Base-by-base conservation (phyloP, 2,329 filamentous ascomycete species). In the Decorospora gaudefroyi region DNA sequence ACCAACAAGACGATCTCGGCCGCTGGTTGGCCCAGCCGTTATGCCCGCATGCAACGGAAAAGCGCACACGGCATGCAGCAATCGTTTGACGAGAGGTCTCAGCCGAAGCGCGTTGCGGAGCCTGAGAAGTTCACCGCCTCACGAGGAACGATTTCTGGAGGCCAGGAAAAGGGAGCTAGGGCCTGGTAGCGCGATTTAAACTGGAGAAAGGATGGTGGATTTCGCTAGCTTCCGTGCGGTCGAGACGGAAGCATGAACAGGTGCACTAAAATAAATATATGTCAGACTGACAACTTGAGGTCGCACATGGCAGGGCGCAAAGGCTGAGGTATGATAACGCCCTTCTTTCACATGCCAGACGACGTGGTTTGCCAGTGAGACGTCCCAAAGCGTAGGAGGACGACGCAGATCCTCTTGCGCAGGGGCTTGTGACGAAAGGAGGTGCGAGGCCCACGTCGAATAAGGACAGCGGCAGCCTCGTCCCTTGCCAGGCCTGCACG, bases 91-190 rank as follows among this genome's bases (percentile, higher is more conserved):
- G 44, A 47, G n/a, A n/a, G n/a, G 49, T 45, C 33, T 46, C 38
- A 51, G 51, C 42, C 39, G 46, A n/a, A 46, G 47, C 35, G 44
- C 30, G 56, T 57, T 46, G 57, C 51, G 53, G 49, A 51, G 41
- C 42, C 52, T 57, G 49, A 46, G 22, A 23, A 62, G 48, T 61
- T 61, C 61, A 64, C 61, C 61, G 61, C 61, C 54, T 61, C 51
- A 26, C 31, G 33, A 50, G 53, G 49, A 28, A 54, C 30, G 46
- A 44, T 52, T 42, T 51, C 49, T 43, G 53, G 46, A 51, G 51
- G 42, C 22, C 48, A 42, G 40, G 28, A 30, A 35, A 45, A 38
- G 27, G 51, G 56, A 57, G 42, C 22, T 41, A 21, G 28, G 39
- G 53, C 22, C 39, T 61, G 57, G 59, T 53, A 44, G 43, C 41